Conservation (phyloP, 129 eudicot species). For the Gnaphalium uliginosum region DNA sequence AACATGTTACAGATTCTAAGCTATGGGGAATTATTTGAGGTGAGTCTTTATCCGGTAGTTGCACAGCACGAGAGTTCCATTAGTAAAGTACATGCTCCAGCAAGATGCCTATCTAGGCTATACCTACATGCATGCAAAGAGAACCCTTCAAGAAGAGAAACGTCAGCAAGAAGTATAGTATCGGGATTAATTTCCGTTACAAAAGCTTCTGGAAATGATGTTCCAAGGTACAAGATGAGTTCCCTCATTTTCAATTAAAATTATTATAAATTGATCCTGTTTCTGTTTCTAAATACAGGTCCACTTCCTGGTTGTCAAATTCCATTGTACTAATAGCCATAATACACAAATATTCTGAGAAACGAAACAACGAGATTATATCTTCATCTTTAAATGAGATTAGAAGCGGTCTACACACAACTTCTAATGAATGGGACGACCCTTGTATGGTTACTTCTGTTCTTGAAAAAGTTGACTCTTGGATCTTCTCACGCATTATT, state of each 20-base stretch:
- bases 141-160: constrained; percentile 48
- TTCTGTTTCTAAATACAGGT: constrained; percentile 46
- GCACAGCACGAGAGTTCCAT: constrained; percentile 91
- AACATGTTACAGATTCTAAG: too few relatives aligned
- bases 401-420: constrained; percentile 16
- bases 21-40: constrained; percentile 41
- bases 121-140: constrained; percentile 71
- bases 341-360: constrained; percentile 39
- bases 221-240: constrained; percentile 68
- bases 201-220: constrained; percentile 95
- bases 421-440: constrained; percentile 57
- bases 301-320: constrained; percentile 93
- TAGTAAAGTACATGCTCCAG: constrained; percentile 85
- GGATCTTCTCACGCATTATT: constrained; percentile 82
- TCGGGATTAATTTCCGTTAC: constrained; percentile 80
- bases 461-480: constrained; percentile 73
- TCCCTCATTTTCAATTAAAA: constrained; percentile 13
- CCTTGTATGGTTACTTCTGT: constrained; percentile 48
- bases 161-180: constrained; percentile 62
- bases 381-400: constrained; percentile 36
- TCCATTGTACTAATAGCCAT: constrained; percentile 69
- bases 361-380: constrained; percentile 33
- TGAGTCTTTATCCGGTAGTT: constrained; percentile 73
- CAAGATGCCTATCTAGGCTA: constrained; percentile 85
- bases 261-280: background rate